These are phyloP conservation scores for Purpureocillium lavendulum DNA, from an alignment of 2,329 filamentous ascomycete species.

Conservation along the genomic window DNA sequence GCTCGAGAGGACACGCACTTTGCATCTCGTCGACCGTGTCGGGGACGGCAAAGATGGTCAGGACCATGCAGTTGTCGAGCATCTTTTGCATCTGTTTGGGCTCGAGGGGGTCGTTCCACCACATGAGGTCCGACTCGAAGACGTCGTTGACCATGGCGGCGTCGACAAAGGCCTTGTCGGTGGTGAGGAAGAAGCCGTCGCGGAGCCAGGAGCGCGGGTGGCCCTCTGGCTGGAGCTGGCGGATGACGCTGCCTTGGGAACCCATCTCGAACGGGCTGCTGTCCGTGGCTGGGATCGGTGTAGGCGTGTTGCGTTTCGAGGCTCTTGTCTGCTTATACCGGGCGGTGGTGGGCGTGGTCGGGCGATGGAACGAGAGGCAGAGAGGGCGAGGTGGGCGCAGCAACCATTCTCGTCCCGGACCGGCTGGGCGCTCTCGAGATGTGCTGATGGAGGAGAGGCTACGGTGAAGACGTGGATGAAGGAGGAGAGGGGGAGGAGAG, in stretches of 20 bases:
- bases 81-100: constrained; percentile 39
- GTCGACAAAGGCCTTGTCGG: constrained; percentile 47
- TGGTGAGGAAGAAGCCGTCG: constrained; percentile 52
- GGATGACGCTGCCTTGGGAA: constrained; percentile 11
- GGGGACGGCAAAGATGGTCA: constrained; percentile 45
- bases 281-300: not conserved
- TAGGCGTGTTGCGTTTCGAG: no score
- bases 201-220: constrained; percentile 37
- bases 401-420: constrained; percentile 8
- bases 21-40: constrained; percentile 29
- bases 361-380: constrained; percentile 1
- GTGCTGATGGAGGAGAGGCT: no score
- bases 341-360: constrained; percentile 6
- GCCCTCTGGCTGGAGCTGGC: constrained; percentile 18
- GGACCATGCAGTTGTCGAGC: constrained; percentile 49
- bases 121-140: constrained; percentile 47
- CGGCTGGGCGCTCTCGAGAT: not conserved
- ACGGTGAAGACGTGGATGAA: not conserved
- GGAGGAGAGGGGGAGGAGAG: no score
- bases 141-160: constrained; percentile 44
- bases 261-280: no score
- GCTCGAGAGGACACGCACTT: constrained; percentile 22
- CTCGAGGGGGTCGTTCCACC: constrained; percentile 50
- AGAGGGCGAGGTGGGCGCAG: constrained; percentile 1
- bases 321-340: no score